A percentile compares a stretch with the other conserved stretches of the same genome.
These are phyloP conservation scores for Ambrosiella cleistominuta DNA, from an alignment of 2,329 filamentous ascomycete genomes.

Conservation along the genomic window DNA sequence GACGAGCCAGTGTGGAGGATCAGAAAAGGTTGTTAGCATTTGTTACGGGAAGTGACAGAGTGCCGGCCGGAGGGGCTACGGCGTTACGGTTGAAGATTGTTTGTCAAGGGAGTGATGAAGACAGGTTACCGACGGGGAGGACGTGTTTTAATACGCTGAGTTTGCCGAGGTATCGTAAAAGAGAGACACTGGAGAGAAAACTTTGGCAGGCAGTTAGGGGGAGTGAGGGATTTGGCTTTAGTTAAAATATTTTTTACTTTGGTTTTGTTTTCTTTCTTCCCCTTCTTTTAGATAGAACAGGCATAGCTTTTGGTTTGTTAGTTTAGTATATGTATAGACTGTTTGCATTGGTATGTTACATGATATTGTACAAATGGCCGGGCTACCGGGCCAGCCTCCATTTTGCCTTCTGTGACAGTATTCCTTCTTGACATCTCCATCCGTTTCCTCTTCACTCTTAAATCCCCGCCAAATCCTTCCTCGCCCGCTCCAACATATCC, in stretches of 20 bases:
- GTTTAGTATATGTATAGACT: not conserved
- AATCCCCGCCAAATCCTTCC: constrained; percentile 7
- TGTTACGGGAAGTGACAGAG: constrained; percentile 77
- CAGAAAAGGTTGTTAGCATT: constrained; percentile 71
- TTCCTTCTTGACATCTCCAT: not conserved
- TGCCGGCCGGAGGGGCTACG: constrained; percentile 72
- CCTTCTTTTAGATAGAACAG: not conserved
- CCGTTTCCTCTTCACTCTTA: constrained; percentile 29
- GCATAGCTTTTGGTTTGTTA: not conserved
- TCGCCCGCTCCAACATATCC: constrained; percentile 11
- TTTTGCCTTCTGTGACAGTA: not conserved
- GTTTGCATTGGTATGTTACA: not conserved
- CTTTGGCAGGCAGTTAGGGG: constrained; percentile 77
- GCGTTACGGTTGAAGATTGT: constrained; percentile 60
- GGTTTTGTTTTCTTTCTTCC: not conserved
- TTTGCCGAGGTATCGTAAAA: constrained; percentile 53
- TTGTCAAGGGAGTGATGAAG: constrained; percentile 56
- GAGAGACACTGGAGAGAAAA: constrained; percentile 48
- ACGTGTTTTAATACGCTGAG: constrained; percentile 83
- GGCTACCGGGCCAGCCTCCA: not conserved
- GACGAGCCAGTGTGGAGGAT: constrained; percentile 42
- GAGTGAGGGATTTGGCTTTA: constrained; percentile 84
- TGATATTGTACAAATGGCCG: constrained; percentile 20
- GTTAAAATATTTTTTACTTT: constrained; percentile 28
- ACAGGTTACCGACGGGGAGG: constrained; percentile 65